These are phyloP conservation scores for Myrica gale DNA, from an alignment of 306 rosid genomes.

Conservation along the genomic window DNA sequence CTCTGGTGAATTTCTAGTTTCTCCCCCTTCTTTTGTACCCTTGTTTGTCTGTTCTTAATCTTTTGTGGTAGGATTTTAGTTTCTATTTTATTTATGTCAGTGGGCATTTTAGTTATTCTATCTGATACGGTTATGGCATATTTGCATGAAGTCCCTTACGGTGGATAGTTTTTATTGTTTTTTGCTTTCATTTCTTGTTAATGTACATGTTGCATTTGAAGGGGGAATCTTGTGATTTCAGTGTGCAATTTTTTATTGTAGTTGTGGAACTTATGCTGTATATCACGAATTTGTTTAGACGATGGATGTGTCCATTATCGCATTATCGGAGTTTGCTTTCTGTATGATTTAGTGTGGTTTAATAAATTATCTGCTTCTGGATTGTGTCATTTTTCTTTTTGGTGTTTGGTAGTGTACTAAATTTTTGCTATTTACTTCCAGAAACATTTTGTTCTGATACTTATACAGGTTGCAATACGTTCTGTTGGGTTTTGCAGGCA, in stretches of 20 bases:
- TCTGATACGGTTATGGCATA: background rate
- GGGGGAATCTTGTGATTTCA: conserved; percentile 17
- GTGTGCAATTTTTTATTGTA: background rate
- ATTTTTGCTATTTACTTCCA: background rate
- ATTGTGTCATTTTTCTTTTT: conserved; percentile 19
- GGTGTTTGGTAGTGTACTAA: conserved; percentile 1
- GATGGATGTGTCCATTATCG: conserved; percentile 13
- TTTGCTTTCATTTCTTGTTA: background rate
- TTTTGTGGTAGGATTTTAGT: no score
- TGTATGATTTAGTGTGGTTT: conserved; percentile 16
- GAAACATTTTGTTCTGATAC: conserved; percentile 16
- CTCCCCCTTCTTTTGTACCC: no score
- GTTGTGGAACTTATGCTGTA: background rate
- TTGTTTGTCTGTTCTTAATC: no score
- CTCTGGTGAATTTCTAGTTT: no score
- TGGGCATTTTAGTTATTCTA: background rate
- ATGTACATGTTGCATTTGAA: conserved; percentile 7
- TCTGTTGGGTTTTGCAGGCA: conserved; percentile 61
- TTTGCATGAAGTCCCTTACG: background rate
- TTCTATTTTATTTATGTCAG: no score
- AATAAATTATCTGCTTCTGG: background rate
- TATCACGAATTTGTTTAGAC: conserved; percentile 21
- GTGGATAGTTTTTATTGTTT: background rate
- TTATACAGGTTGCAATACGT: conserved; percentile 29
- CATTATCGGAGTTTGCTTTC: background rate